A percentile compares a stretch with the other conserved stretches of the same genome.
Conservation (phyloP, 1,284 basidiomycete genomes). For the Bondarzewia mesenterica region DNA sequence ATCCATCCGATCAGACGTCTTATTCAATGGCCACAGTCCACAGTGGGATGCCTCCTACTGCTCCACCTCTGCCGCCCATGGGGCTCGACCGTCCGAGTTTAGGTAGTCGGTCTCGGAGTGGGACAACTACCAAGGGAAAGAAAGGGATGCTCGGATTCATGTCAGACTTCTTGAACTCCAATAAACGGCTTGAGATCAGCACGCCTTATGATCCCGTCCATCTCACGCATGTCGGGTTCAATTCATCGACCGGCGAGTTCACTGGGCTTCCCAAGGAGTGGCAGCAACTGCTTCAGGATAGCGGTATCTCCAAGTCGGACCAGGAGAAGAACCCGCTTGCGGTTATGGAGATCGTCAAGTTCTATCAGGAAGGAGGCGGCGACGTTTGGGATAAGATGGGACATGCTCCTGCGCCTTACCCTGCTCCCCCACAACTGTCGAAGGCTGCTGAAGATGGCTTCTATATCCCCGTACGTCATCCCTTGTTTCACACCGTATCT, state of each 20-base stretch:
- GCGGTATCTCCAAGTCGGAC: constrained; percentile 89
- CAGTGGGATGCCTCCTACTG: constrained; percentile 20
- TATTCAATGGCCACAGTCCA: constrained; percentile 25
- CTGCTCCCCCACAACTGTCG: constrained; percentile 11
- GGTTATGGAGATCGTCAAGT: constrained; percentile 98
- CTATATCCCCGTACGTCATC: constrained; percentile 39
- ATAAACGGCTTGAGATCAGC: constrained; percentile 89
- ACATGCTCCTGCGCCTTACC: constrained; percentile 24
- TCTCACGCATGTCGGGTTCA: constrained; percentile 98
- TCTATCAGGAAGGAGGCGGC: constrained; percentile 81
- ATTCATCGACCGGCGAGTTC: constrained; percentile 97
- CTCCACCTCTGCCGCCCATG: constrained; percentile 16
- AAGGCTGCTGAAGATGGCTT: constrained; percentile 35
- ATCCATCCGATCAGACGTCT: constrained; percentile 15
- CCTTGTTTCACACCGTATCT: neutral
- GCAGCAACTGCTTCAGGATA: constrained; percentile 96
- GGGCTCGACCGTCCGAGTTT: constrained; percentile 20
- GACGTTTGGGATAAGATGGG: constrained; percentile 85
- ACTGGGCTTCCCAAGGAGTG: constrained; percentile 97
- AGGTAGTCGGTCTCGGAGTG: constrained; percentile 51
- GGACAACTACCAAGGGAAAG: constrained; percentile 60
- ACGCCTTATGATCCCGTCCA: constrained; percentile 99
- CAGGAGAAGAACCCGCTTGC: constrained; percentile 98
- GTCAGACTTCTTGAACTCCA: constrained; percentile 72
- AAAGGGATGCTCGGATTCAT: constrained; percentile 73